Percentiles rank a stretch among this genome's conserved stretches.
Evolutionary conservation across 495 filamentous ascomycete genomes (phyloP).

Genomic region (Neurospora discreta): DNA sequence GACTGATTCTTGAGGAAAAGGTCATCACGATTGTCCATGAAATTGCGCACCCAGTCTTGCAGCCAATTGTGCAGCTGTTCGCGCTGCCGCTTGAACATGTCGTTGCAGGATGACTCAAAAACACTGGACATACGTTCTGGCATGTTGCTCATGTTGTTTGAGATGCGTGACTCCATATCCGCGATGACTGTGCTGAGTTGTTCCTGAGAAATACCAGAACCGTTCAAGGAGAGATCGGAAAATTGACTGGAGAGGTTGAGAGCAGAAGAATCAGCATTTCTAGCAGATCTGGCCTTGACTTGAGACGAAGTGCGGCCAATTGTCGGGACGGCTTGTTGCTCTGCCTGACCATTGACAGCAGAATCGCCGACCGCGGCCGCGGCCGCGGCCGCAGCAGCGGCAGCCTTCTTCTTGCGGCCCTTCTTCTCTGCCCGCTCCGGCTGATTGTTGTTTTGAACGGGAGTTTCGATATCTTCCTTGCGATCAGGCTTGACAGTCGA

Average conservation of each 20-base stretch:
- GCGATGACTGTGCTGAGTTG: constrained; percentile 32
- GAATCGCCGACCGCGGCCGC: constrained; percentile 22
- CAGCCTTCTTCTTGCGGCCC: constrained; percentile 35
- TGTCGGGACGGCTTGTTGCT: constrained; percentile 6
- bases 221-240: constrained; percentile 4
- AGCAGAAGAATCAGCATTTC: constrained; percentile 11
- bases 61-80: constrained; percentile 24
- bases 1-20: constrained; percentile 29
- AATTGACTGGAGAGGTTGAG: constrained; percentile 6
- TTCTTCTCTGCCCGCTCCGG: constrained; percentile 37
- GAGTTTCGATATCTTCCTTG: constrained; percentile 29
- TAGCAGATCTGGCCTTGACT: constrained; percentile 20
- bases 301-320: constrained; percentile 11
- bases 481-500: constrained; percentile 27
- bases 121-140: constrained; percentile 31
- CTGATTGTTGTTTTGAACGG: constrained; percentile 17
- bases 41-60: constrained; percentile 24
- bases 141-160: constrained; percentile 33
- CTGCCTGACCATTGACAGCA: constrained; percentile 2
- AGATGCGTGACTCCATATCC: constrained; percentile 35
- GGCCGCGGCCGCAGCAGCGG: constrained; percentile 20
- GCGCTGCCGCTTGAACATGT: constrained; percentile 31
- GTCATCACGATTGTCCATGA: constrained; percentile 19
- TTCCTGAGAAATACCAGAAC: constrained; percentile 26
- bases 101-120: constrained; percentile 16